Percentiles rank a stretch among this genome's conserved stretches.
phyloP scores from a whole-genome alignment of 108 stramenopile genomes.

The Conticribra weissflogii region DNA sequence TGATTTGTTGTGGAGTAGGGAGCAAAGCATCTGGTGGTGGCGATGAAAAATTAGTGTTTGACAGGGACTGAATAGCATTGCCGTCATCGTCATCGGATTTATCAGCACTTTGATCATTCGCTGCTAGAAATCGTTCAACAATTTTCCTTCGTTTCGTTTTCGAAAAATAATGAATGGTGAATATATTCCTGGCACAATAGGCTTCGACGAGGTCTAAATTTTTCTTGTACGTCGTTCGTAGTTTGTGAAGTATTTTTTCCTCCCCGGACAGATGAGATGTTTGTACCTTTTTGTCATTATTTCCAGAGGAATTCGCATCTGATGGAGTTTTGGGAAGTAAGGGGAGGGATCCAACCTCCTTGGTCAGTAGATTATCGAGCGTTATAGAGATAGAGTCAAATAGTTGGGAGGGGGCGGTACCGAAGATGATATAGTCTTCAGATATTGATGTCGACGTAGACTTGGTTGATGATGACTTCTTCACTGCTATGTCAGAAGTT shows the following conservation, averaged over 20 bases:
- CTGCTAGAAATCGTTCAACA: slow-evolving; percentile 32
- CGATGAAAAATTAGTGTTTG: slow-evolving; percentile 7
- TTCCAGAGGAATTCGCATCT: not conserved
- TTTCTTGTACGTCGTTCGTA: slow-evolving; percentile 54
- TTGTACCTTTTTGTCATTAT: not conserved
- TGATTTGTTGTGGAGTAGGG: slow-evolving; percentile 28
- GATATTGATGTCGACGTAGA: no score
- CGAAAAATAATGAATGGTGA: slow-evolving; percentile 52
- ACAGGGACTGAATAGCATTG: not conserved
- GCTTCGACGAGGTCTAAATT: slow-evolving; percentile 62
- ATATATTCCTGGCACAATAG: slow-evolving; percentile 56
- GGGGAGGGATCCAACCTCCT: slow-evolving; percentile 58
- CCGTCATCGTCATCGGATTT: not conserved
- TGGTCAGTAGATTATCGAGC: slow-evolving; percentile 38
- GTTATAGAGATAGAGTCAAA: slow-evolving; percentile 51
- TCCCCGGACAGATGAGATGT: slow-evolving; percentile 18
- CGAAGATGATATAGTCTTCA: slow-evolving; percentile 56
- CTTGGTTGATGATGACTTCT: no score
- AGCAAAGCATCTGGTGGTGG: slow-evolving; percentile 1
- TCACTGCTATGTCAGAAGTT: no score
- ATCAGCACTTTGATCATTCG: not conserved
- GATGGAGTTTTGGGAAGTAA: slow-evolving; percentile 33
- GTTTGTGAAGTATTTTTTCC: slow-evolving; percentile 34
- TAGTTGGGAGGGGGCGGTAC: slow-evolving; percentile 43
- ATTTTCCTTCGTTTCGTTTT: slow-evolving; percentile 56